Evolutionary conservation across 805 yeast species (phyloP), one percentile per base, ranked within the genome.

Genomic region (Candida sanyiensis): DNA sequence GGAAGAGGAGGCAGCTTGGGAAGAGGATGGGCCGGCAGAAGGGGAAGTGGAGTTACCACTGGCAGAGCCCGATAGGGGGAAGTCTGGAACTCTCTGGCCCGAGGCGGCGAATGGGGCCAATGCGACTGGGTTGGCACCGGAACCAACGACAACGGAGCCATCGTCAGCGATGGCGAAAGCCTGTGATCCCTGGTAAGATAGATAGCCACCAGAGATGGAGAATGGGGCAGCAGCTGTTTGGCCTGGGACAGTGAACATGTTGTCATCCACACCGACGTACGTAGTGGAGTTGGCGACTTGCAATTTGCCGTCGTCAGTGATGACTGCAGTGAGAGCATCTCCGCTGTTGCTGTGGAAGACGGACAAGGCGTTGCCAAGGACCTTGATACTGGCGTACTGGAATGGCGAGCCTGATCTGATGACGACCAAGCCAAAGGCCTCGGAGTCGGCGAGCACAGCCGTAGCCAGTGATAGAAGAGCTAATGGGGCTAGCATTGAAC

Each of bases 1-100:
- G 27, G 51, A 59, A 23, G 53, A 47, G 22, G 57, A 47, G 32
- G 61, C 64, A 28, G 58, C 43, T 50, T 55, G 64, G 50, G 56
- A 64, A 4, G 49, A 48, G 53, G 72, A 61, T 49, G 59, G 47
- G 26, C 67, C 70, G 33, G 58, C 52, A 69, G 68, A 17, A 59
- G 44, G 23, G 67, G 53, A 31, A 68, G 29, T 25, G n/a, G 28
- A 25, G 59, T 15, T 54, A 52, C 9, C 51, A 13, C 50, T 51
- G 17, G 60, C 33, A 33, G 50, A 56, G 29, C 54, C 52, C 20
- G 51, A 39, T 35, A 47, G 52, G 33, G 49, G 56, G 35, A 37
- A 40, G 20, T 53, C 58, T 37, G 52, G 55, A 23, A 56, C 62
- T 44, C 39, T 61, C 10, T 50, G 43, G 29, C 52, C 59, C 35